Evolutionary conservation across 805 yeast genomes (phyloP).

Genomic region (Myxozyma melibiosi): DNA sequence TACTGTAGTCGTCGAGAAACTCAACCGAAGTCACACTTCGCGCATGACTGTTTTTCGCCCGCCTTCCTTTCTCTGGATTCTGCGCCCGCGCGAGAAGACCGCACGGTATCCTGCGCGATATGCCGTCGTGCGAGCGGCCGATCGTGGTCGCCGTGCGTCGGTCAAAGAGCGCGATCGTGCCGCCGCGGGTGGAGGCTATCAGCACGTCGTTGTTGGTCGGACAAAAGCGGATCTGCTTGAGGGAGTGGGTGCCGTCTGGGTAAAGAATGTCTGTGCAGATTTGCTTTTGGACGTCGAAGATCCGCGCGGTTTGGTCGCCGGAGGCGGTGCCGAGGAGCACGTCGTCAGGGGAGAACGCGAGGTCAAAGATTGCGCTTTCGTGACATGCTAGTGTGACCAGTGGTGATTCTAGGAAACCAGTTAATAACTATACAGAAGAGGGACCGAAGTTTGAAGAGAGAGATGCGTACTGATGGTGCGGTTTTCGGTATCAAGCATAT

Average conservation of each 20-base stretch:
- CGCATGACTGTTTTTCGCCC: background rate
- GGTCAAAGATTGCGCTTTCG: conserved; percentile 29
- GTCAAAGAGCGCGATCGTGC: conserved; percentile 26
- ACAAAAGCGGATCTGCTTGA: conserved; percentile 26
- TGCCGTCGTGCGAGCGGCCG: background rate
- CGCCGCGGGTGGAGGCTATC: conserved; percentile 20
- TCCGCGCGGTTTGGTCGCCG: conserved; percentile 29
- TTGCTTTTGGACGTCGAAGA: conserved; percentile 22
- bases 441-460: background rate
- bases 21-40: conserved; percentile 27
- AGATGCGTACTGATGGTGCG: background rate
- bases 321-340: conserved; percentile 22
- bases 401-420: conserved; percentile 1
- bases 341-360: conserved; percentile 20
- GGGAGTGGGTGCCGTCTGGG: conserved; percentile 8
- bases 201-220: conserved; percentile 1
- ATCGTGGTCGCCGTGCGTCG: conserved; percentile 4
- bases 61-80: conserved; percentile 19
- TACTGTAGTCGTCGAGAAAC: conserved; percentile 15
- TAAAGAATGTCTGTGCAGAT: conserved; percentile 15
- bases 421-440: background rate
- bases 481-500: conserved; percentile 13
- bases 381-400: conserved; percentile 18
- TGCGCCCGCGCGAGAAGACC: conserved; percentile 22
- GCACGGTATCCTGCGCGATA: background rate